phyloP scores from a whole-genome alignment of 257 asterid genomes.

The Solanum pinnatisectum region DNA sequence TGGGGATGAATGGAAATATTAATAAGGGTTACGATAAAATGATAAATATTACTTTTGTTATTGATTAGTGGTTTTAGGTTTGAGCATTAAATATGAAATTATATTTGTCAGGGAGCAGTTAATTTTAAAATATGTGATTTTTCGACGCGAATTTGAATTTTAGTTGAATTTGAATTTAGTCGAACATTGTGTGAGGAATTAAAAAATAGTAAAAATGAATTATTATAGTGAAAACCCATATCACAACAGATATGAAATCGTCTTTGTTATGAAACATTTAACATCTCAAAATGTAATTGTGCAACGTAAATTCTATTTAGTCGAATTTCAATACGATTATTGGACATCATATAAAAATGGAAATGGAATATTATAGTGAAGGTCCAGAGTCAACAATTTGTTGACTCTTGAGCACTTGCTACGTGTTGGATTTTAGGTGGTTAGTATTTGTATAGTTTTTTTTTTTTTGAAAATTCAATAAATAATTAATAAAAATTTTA shows the following conservation, averaged over 20 bases:
- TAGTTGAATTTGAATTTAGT: background rate
- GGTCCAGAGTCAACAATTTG: background rate
- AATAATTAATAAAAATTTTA: background rate
- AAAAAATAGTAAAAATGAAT: background rate
- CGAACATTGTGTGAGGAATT: background rate
- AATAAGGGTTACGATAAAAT: too few species aligned
- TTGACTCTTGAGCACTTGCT: background rate
- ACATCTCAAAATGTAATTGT: background rate
- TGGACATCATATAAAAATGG: background rate
- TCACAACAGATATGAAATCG: fast-evolving
- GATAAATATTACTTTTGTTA: background rate
- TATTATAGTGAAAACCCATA: background rate
- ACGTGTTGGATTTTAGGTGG: background rate
- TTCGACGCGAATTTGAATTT: background rate
- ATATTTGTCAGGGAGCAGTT: fast-evolving
- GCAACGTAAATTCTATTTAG: background rate
- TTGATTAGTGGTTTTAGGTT: background rate
- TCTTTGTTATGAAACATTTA: background rate
- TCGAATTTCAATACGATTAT: background rate
- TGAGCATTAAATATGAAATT: background rate
- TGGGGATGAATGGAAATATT: background rate
- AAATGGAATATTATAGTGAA: background rate
- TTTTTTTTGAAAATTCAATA: background rate
- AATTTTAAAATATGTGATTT: background rate
- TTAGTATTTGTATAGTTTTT: background rate